phyloP scores from a whole-genome alignment of 805 yeast genomes.

The Lachancea lanzarotensis region DNA sequence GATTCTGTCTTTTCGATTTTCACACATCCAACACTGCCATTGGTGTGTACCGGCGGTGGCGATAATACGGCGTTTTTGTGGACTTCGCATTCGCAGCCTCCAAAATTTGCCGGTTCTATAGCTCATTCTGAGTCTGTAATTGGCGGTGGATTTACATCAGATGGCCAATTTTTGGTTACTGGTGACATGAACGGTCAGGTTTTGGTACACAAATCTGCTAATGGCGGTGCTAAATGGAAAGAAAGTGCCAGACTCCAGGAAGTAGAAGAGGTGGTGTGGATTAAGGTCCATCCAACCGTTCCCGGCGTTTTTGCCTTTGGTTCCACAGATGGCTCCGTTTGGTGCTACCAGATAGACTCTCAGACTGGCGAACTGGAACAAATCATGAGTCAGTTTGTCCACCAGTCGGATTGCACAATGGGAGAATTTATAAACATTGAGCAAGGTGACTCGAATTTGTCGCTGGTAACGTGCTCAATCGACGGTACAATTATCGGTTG shows the following conservation, averaged over 20 bases:
- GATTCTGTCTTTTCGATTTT: slow-evolving; percentile 84
- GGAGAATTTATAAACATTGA: slow-evolving; percentile 66
- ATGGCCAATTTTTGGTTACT: slow-evolving; percentile 74
- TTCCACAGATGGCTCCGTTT: slow-evolving; percentile 85
- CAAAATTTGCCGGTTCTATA: slow-evolving; percentile 69
- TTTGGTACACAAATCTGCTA: slow-evolving; percentile 60
- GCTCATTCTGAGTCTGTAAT: slow-evolving; percentile 82
- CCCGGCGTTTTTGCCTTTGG: slow-evolving; percentile 81
- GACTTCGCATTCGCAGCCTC: slow-evolving; percentile 86
- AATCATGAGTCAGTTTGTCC: slow-evolving; percentile 73
- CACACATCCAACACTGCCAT: slow-evolving; percentile 76
- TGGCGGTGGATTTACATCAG: slow-evolving; percentile 73
- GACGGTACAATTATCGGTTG: slow-evolving; percentile 84
- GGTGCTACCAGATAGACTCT: slow-evolving; percentile 74
- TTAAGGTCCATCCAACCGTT: slow-evolving; percentile 69
- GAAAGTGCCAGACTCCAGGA: slow-evolving; percentile 67
- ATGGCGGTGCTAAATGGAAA: slow-evolving; percentile 81
- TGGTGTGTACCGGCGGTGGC: slow-evolving; percentile 92
- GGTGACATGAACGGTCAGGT: slow-evolving; percentile 95
- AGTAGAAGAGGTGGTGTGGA: slow-evolving; percentile 86
- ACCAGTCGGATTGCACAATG: slow-evolving; percentile 70
- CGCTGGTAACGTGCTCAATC: slow-evolving; percentile 69
- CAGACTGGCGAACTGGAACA: slow-evolving; percentile 50
- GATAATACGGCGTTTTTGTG: slow-evolving; percentile 85
- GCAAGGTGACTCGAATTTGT: slow-evolving; percentile 49